A percentile compares a stretch with the other conserved stretches of the same genome.
Evolutionary conservation across 2,329 filamentous ascomycete genomes (phyloP).

Genomic region (Orbilia oligospora): DNA sequence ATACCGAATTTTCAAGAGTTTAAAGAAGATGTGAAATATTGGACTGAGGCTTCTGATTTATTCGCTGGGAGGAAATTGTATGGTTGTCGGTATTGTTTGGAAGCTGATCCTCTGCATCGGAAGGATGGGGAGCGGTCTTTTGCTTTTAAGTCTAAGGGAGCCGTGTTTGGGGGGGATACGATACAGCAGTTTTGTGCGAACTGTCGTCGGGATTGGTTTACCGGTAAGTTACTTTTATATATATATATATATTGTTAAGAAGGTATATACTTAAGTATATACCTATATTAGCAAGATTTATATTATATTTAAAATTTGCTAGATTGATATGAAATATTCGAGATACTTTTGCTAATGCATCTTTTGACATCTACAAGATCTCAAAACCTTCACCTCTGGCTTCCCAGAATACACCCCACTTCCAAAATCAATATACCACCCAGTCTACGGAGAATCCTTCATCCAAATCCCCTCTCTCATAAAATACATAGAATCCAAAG

Average conservation of each 20-base stretch:
- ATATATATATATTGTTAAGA: no score
- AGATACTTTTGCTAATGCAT: no score
- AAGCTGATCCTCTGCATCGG: background rate
- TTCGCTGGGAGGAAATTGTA: background rate
- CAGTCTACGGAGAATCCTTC: background rate
- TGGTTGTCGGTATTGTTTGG: background rate
- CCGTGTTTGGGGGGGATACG: background rate
- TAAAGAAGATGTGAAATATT: background rate
- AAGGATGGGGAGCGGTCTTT: background rate
- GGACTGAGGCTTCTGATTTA: background rate
- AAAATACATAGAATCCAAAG: background rate
- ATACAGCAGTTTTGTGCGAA: background rate
- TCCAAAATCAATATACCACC: background rate
- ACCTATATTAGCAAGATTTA: no score
- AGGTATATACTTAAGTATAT: background rate
- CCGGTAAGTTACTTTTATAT: background rate
- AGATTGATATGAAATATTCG: no score
- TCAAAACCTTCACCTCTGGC: background rate
- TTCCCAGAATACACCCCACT: background rate
- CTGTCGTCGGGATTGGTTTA: background rate
- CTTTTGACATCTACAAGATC: background rate
- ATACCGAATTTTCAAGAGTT: background rate
- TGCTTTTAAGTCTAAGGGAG: background rate
- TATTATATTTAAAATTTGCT: no score
- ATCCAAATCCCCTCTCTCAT: background rate